phyloP scores from a whole-genome alignment of 1,284 basidiomycete genomes.

The Coniferiporia sulphurascens region DNA sequence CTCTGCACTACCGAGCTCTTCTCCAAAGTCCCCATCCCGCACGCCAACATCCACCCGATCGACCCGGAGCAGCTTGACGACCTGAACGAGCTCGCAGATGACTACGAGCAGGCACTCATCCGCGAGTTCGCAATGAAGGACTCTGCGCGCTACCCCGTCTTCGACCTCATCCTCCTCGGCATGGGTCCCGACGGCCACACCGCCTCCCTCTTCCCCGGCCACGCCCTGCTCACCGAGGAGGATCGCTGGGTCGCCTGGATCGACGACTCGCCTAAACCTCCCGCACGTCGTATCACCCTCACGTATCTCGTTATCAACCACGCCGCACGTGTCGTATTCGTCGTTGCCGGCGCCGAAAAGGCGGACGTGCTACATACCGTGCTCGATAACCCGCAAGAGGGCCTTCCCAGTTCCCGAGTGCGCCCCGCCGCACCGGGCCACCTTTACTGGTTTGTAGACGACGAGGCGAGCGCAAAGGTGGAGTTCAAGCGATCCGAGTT shows the following conservation, averaged over 20 bases:
- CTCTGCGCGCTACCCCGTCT: conserved; percentile 89
- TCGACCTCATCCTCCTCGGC: conserved; percentile 92
- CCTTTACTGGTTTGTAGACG: conserved; percentile 89
- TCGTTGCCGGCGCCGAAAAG: conserved; percentile 82
- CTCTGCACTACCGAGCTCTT: conserved; percentile 78
- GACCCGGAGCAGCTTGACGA: conserved; percentile 68
- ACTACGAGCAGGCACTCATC: conserved; percentile 93
- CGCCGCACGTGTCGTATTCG: conserved; percentile 83
- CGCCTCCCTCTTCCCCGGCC: conserved; percentile 91
- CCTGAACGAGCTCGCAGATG: conserved; percentile 85
- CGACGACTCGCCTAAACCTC: conserved; percentile 92
- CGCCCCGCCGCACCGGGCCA: conserved; percentile 56
- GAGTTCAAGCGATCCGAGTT: conserved; percentile 33
- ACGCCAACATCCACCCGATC: conserved; percentile 81
- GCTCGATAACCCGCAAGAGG: conserved; percentile 77
- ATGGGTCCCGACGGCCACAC: conserved; percentile 97
- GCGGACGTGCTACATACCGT: conserved; percentile 71
- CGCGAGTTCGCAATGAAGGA: conserved; percentile 86
- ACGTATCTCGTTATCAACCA: conserved; percentile 93
- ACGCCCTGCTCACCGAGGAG: conserved; percentile 78
- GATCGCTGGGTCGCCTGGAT: conserved; percentile 95
- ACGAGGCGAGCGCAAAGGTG: conserved; percentile 67
- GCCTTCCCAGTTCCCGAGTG: conserved; percentile 82
- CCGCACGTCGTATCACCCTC: conserved; percentile 85
- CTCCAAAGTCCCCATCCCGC: conserved; percentile 79